Base-by-base conservation (phyloP, 2,329 filamentous ascomycete species). In the Furcasterigmium furcatum region DNA sequence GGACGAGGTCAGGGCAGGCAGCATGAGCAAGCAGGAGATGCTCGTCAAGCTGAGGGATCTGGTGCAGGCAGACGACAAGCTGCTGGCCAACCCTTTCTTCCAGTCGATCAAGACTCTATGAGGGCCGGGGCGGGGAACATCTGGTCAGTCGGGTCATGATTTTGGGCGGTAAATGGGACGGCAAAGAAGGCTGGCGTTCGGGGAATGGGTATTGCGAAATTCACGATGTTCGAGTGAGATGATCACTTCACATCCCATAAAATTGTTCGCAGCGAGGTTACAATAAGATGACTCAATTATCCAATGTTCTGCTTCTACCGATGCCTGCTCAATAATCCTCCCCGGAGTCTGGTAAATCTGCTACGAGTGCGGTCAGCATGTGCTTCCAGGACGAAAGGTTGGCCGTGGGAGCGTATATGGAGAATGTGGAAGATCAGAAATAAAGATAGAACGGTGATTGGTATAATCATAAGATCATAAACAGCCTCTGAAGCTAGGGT, bases 1-100 rank as follows among this genome's bases (percentile, higher is more conserved):
- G 73, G 76, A 81, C 43, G 85, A 92, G 62, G 80, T 82, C 10
- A 70, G 80, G 47, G 75, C 66, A 2, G 79, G 75, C 24, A 64
- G 72, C 4, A 72, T 90, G 73, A 83, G 71, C 46, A 82, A 83
- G 55, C 84, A 88, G 54, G 84, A 95, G 62, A 91, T 94, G 73
- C 80, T 92, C 8, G 74, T 77, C 51, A 79, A 82, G 55, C 83
- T 97, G 78, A 85, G 81, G 63, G 88, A 91, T 56, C 66, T 97
- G 56, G 88, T 97, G 4, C 78, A 77, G 55, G 79, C 72, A 3
- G 87, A 96, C 61, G 74, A 85, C 56, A 83, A 80, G 59, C 55
- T 86, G 48, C 58, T 79, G 38, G 73, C 69, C 7, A 85, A 85
- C 51, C 82, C 82, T 1, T 91, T 91, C 60, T 91, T 91, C 59